Evolutionary conservation across 495 filamentous ascomycete genomes (phyloP), one percentile per base, ranked within the genome.

Genomic region (Coniosporium apollinis): DNA sequence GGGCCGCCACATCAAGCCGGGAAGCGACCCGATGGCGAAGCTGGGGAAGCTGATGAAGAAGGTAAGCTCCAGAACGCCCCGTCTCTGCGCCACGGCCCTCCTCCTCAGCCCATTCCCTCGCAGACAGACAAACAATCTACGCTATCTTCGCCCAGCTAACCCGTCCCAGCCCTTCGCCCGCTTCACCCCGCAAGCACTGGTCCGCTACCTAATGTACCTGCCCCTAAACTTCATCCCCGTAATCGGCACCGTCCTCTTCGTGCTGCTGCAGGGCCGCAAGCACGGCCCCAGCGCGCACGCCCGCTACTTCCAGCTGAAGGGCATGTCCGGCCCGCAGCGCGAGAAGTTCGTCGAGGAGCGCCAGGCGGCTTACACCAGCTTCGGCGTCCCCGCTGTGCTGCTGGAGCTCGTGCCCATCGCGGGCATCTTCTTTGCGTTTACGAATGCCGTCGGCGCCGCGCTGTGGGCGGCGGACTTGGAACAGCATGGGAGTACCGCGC

Each of bases 381-480:
- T 91, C 45, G 85, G 85, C 5, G 69, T 80, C 8, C 66, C 76
- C 18, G 70, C 80, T 2, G 76, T 79, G 22, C 53, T 83, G 0
- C 66, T 92, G 19, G 85, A 97, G 50, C 74, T 93, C 64, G 55
- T 94, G 4, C 89, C 89, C 1, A 50, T 94, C 33, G 67, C 67
- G 10, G 86, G 81, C 3, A 77, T 94, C 28, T 62, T 83, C 28
- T 93, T 94, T 52, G 61, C 79, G 6, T 94, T 92, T 46, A 93
- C 83, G 2, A 94, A 92, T 52, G 76, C 80, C 7, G 82, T 87
- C 33, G 89, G 87, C 1, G 89, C 89, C 17, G 89, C 85, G 14
- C 61, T 97, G 19, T 97, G 84, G 84, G 86, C 89, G 15, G 77
- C 82, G 5, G 87, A 94, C 59, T 69, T 94, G 36, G 89, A 96